These are phyloP conservation scores for Entamoeba histolytica DNA, from an alignment of 208 protist species.

Conservation along the genomic window DNA sequence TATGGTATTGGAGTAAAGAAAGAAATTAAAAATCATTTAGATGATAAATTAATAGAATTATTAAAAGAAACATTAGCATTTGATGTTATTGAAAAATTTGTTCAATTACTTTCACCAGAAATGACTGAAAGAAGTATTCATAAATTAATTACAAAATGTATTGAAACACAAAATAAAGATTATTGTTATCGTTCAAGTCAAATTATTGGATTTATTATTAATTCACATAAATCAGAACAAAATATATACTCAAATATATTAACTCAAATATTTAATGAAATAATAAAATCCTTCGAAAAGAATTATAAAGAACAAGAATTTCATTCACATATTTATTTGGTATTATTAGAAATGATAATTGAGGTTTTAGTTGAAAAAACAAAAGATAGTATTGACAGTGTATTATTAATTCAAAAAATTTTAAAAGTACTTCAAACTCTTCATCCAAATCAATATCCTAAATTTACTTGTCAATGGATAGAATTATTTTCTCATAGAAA, in stretches of 20 bases:
- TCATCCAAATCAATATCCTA: not conserved
- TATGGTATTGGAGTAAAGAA: not conserved
- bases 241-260: not conserved
- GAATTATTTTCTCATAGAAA: not conserved
- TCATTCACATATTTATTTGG: not conserved
- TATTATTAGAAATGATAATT: not conserved
- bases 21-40: not conserved
- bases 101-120: not conserved
- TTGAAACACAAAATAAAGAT: not conserved
- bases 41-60: not conserved
- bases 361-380: not conserved
- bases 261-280: not conserved
- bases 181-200: not conserved
- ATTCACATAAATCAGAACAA: not conserved
- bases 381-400: not conserved
- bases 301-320: not conserved
- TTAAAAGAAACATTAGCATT: not conserved
- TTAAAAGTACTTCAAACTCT: not conserved
- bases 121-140: not conserved
- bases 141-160: not conserved
- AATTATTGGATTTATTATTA: not conserved
- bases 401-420: not conserved
- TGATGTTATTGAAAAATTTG: not conserved
- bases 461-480: not conserved
- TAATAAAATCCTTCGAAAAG: not conserved